Evolutionary conservation across 1,139 yeast genomes (phyloP).

Genomic region (Tardiomyces digboiensis): DNA sequence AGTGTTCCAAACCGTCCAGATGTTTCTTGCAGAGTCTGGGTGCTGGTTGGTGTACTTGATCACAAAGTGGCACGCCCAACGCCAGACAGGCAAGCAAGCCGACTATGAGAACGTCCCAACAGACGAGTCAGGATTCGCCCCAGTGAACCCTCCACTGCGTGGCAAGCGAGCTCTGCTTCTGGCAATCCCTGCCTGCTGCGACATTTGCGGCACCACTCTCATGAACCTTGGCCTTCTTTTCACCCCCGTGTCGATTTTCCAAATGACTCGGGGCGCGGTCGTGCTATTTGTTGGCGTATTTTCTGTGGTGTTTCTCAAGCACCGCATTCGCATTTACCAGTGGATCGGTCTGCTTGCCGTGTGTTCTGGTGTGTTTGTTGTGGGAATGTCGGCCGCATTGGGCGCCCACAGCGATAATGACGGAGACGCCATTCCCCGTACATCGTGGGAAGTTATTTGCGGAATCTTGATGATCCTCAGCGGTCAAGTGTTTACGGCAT

Average conservation of each 20-base stretch:
- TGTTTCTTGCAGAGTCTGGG: conserved; percentile 66
- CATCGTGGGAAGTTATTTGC: conserved; percentile 24
- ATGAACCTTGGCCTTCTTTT: conserved; percentile 67
- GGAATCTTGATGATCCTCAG: conserved; percentile 52
- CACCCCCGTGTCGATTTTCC: conserved; percentile 77
- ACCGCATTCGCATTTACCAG: conserved; percentile 48
- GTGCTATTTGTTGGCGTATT: conserved; percentile 70
- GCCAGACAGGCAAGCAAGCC: not conserved
- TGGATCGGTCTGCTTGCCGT: conserved; percentile 60
- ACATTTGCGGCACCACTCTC: conserved; percentile 63
- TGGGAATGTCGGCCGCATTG: conserved; percentile 55
- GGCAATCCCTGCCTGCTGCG: conserved; percentile 63
- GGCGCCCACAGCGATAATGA: conserved; percentile 16
- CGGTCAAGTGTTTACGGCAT: conserved; percentile 61
- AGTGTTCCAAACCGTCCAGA: conserved; percentile 68
- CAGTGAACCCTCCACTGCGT: conserved; percentile 12
- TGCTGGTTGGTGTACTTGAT: conserved; percentile 37
- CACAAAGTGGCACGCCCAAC: not conserved
- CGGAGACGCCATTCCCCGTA: conserved; percentile 10
- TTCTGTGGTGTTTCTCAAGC: conserved; percentile 53
- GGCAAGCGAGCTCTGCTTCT: conserved; percentile 27
- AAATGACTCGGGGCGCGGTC: conserved; percentile 75
- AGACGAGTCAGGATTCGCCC: conserved; percentile 10
- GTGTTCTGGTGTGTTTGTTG: conserved; percentile 58
- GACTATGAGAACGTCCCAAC: conserved; percentile 1